Evolutionary conservation across 2,329 filamentous ascomycete genomes (phyloP).

Genomic region (Ceratocystis eucalypticola): DNA sequence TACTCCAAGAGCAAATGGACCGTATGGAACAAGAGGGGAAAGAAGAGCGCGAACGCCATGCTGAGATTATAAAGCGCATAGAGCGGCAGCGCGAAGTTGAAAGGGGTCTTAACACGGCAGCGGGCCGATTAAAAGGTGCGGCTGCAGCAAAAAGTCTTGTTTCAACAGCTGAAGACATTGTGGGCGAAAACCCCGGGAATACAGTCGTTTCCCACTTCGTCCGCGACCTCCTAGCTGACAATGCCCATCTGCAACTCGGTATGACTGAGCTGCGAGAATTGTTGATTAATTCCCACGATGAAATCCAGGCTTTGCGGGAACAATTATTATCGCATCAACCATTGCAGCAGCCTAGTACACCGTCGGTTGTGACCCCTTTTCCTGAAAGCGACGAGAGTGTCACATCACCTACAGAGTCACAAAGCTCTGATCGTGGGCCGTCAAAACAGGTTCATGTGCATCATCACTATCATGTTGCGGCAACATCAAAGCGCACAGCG

Average conservation of each 20-base stretch:
- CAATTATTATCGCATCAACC: slow-evolving; percentile 72
- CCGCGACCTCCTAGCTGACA: slow-evolving; percentile 87
- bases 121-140: slow-evolving; percentile 66
- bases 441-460: slow-evolving; percentile 81
- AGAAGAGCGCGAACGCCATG: slow-evolving; percentile 68
- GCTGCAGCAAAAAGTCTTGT: slow-evolving; percentile 53
- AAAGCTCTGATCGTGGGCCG: slow-evolving; percentile 24
- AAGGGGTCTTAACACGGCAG: slow-evolving; percentile 64
- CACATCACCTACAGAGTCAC: slow-evolving; percentile 22
- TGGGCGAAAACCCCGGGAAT: slow-evolving; percentile 24
- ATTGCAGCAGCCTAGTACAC: background rate
- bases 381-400: background rate
- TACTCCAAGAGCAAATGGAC: slow-evolving; percentile 78
- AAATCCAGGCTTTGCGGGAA: slow-evolving; percentile 75
- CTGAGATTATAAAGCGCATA: slow-evolving; percentile 68
- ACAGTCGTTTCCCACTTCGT: slow-evolving; percentile 88
- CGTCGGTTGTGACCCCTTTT: background rate
- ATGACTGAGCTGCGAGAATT: slow-evolving; percentile 86
- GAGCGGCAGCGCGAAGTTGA: slow-evolving; percentile 73
- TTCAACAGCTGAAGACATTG: background rate
- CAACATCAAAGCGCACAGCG: slow-evolving; percentile 39
- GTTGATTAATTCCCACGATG: slow-evolving; percentile 81
- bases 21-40: slow-evolving; percentile 71
- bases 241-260: slow-evolving; percentile 81
- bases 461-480: slow-evolving; percentile 73